phyloP scores from a whole-genome alignment of 768 basidiomycete species.

The Termitomyces sp. region DNA sequence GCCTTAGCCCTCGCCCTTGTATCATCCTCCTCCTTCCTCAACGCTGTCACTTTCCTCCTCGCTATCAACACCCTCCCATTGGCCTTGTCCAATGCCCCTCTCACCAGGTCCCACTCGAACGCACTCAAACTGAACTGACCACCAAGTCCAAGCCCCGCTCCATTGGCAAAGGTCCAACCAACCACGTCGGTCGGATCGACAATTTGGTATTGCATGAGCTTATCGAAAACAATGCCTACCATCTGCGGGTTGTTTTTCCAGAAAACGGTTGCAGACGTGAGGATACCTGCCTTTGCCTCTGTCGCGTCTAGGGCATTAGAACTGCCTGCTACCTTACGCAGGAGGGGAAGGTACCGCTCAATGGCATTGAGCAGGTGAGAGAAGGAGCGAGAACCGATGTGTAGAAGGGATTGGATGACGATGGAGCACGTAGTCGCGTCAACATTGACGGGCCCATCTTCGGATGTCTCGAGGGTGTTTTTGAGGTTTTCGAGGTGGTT shows the following conservation, averaged over 20 bases:
- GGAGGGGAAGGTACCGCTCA: slow-evolving; percentile 82
- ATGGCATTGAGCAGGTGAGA: slow-evolving; percentile 97
- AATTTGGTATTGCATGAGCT: slow-evolving; percentile 97
- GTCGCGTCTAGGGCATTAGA: slow-evolving; percentile 9
- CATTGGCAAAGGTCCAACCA: slow-evolving; percentile 69
- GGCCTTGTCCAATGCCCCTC: slow-evolving; percentile 82
- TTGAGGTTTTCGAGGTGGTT: slow-evolving; percentile 66
- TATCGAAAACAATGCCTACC: slow-evolving; percentile 91
- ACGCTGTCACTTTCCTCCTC: slow-evolving; percentile 59
- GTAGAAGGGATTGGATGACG: slow-evolving; percentile 80
- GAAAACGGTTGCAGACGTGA: slow-evolving; percentile 66
- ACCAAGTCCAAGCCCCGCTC: slow-evolving; percentile 22
- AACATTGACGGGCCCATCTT: slow-evolving; percentile 53
- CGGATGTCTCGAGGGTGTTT: slow-evolving; percentile 53
- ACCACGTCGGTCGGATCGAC: slow-evolving; percentile 93
- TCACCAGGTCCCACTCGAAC: slow-evolving; percentile 83
- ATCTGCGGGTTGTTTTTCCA: slow-evolving; percentile 86
- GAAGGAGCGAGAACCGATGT: slow-evolving; percentile 92
- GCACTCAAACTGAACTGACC: slow-evolving; percentile 27
- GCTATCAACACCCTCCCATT: slow-evolving; percentile 83
- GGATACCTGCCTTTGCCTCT: slow-evolving; percentile 65
- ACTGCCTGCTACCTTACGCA: slow-evolving; percentile 52
- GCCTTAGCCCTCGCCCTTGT: slow-evolving; percentile 72
- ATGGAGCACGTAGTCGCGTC: slow-evolving; percentile 70
- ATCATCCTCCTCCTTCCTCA: slow-evolving; percentile 89